Evolutionary conservation across 192 early-diverging fungal species (phyloP).

Genomic region (Geranomyces michiganensis): DNA sequence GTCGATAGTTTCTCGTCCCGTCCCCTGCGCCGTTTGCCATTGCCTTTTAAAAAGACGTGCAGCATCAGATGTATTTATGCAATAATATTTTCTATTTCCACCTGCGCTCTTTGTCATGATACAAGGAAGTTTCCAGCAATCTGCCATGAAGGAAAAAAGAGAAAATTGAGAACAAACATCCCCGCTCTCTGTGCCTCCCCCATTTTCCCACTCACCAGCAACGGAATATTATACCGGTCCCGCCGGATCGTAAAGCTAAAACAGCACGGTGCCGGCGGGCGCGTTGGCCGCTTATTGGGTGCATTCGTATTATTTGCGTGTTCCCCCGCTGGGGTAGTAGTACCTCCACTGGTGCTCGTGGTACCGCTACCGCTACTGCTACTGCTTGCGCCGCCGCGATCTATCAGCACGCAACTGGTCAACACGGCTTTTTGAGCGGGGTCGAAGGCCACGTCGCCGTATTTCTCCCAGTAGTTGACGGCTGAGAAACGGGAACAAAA

Average conservation of each 20-base stretch:
- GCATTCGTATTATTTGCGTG: not conserved
- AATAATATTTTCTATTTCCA: too few relatives aligned
- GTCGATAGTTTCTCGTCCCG: too few relatives aligned
- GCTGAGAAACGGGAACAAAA: conserved; percentile 39
- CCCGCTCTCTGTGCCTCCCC: too few relatives aligned
- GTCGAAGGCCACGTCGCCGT: conserved; percentile 97
- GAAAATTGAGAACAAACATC: not conserved
- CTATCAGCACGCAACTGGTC: conserved; percentile 84
- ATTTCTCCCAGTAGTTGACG: conserved; percentile 99
- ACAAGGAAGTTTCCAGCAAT: conserved; percentile 40
- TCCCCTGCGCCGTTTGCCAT: too few relatives aligned
- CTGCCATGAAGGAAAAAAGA: conserved; percentile 12
- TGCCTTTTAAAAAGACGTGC: too few relatives aligned
- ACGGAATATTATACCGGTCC: conserved; percentile 90
- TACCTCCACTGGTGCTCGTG: conserved; percentile 12
- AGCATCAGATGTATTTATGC: too few relatives aligned
- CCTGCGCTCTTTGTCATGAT: not conserved
- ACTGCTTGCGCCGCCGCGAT: conserved; percentile 45
- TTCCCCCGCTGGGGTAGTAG: conserved; percentile 27
- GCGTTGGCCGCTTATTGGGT: not conserved
- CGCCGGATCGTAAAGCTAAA: conserved; percentile 95
- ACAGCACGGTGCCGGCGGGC: conserved; percentile 63
- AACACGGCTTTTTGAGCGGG: conserved; percentile 94
- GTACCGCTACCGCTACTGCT: conserved; percentile 4
- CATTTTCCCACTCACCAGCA: conserved; percentile 48